Evolutionary conservation across 371 early-diverging fungal species (phyloP).

Genomic region (Rhizopus delemar): DNA sequence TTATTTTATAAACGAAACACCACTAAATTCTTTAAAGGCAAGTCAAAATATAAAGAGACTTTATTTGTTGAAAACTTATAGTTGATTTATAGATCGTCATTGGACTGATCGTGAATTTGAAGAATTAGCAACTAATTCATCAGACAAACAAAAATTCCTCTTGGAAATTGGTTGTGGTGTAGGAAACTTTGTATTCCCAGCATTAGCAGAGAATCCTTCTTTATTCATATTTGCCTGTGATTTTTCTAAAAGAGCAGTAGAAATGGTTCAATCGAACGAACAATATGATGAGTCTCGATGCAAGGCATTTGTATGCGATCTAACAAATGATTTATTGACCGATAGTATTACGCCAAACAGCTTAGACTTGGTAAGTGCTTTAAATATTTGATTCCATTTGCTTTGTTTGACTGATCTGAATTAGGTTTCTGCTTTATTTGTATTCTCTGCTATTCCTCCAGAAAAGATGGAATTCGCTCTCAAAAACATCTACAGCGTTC

Average conservation of each 20-base stretch:
- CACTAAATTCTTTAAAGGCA: conserved; percentile 87
- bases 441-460: conserved; percentile 84
- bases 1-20: conserved; percentile 90
- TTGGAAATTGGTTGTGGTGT: conserved; percentile 95
- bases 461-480: conserved; percentile 74
- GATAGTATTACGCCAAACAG: conserved; percentile 64
- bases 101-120: conserved; percentile 95
- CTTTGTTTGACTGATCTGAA: background rate
- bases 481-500: conserved; percentile 61
- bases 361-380: conserved; percentile 60
- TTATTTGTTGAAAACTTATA: background rate
- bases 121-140: conserved; percentile 58
- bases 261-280: conserved; percentile 72
- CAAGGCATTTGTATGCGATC: conserved; percentile 82
- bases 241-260: conserved; percentile 79
- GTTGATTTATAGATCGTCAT: conserved; percentile 67
- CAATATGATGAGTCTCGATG: conserved; percentile 66
- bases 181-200: conserved; percentile 94
- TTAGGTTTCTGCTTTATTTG: conserved; percentile 78
- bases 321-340: conserved; percentile 67
- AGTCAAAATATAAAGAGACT: background rate
- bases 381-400: background rate
- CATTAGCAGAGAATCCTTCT: conserved; percentile 73
- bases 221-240: conserved; percentile 83
- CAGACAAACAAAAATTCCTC: conserved; percentile 35